Evolutionary conservation across 208 protist genomes (phyloP), one percentile per base, ranked within the genome.

Genomic region (Leishmania lainsoni): DNA sequence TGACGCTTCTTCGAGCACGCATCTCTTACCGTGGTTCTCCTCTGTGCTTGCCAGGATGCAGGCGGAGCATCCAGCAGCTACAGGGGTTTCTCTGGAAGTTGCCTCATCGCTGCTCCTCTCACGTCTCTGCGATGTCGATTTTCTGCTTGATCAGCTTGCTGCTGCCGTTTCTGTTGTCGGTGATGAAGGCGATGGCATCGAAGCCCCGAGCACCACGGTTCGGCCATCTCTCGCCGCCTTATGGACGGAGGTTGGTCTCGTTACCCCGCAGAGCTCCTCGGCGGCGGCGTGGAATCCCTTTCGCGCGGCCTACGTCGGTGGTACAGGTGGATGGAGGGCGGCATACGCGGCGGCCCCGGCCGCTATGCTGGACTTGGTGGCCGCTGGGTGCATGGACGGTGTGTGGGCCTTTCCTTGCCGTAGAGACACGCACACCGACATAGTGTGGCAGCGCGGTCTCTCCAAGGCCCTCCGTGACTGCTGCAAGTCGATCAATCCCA

Each of bases 301-400:
- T 68, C 17, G 26, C 29, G 76, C 76, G 29, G 26, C 76, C 8
- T n/a, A 72, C 48, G 49, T 56, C 10, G 76, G 61, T n/a, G 26
- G 61, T n/a, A 5, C n/a, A 17, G 26, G 29, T 20, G 76, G 76
- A 54, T 85, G 81, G 81, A 66, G 22, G 16, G 16, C 71, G 3
- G 76, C 76, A 5, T 85, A 78, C 35, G 56, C 22, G 10, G 49
- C 54, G 8, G 71, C 81, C 2, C 81, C 81, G 10, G 78, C 81
- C 6, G 35, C 29, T 35, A 66, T 85, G 32, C n/a, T 85, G 8
- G 81, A 85, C 51, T 49, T 81, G 16, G 14, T 85, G 39, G 68
- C 81, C 10, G 71, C 81, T 6, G 81, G 76, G 5, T 56, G 9
- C 51, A 85, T 85, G 76, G 76, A 85, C 63, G 76, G 61, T 51